These are phyloP conservation scores for Incumbomyces delicatus DNA, from an alignment of 2,329 filamentous ascomycete genomes.

Conservation along the genomic window DNA sequence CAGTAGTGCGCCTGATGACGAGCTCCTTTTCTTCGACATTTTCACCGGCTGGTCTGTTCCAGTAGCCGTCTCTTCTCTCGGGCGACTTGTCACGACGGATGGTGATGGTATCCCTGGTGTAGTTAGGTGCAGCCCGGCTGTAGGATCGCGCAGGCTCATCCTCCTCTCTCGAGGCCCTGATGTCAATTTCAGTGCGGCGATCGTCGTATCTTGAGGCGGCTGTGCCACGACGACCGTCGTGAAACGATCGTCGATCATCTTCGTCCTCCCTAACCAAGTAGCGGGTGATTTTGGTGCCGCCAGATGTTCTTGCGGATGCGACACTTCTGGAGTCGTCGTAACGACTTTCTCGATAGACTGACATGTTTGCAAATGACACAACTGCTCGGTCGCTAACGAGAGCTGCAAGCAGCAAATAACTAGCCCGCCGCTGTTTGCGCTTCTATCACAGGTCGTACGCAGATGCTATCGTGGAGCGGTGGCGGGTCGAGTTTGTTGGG, in stretches of 20 bases:
- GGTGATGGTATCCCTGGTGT: constrained; percentile 4
- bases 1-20: constrained; percentile 36
- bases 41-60: constrained; percentile 1
- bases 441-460: too few relatives aligned
- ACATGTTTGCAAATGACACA: constrained; percentile 9
- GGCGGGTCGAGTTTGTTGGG: background rate
- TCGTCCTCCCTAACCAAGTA: constrained; percentile 41
- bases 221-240: constrained; percentile 4
- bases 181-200: constrained; percentile 10
- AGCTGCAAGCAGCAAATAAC: too few relatives aligned
- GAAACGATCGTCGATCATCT: constrained; percentile 2
- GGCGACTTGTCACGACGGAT: constrained; percentile 6
- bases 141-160: constrained; percentile 7
- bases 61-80: constrained; percentile 1
- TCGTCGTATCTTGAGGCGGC: constrained; percentile 9
- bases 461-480: too few relatives aligned
- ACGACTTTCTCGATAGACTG: constrained; percentile 27
- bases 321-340: constrained; percentile 30
- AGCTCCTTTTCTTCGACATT: constrained; percentile 31
- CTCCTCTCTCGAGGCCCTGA: constrained; percentile 24
- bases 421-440: too few relatives aligned
- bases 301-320: constrained; percentile 23
- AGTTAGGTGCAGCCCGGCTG: background rate
- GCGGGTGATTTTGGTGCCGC: constrained; percentile 49
- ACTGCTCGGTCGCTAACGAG: too few relatives aligned